phyloP scores from a whole-genome alignment of 192 early-diverging fungal species.

The Rhizophagus sp. region DNA sequence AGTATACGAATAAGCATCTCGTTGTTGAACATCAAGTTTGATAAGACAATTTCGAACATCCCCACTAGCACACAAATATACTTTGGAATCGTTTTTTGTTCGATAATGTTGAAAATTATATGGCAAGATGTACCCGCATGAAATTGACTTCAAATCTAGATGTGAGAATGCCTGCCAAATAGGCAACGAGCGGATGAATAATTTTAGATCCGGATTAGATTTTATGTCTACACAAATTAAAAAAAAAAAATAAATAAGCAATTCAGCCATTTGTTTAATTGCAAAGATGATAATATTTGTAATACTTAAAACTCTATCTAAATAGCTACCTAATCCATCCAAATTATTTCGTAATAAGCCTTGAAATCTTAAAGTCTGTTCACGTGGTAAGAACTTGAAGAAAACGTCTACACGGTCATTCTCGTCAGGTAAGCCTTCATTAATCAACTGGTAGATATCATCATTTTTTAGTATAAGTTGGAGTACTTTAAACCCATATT shows the following conservation, averaged over 20 bases:
- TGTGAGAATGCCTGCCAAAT: neutral
- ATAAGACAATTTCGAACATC: neutral
- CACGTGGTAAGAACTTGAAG: neutral
- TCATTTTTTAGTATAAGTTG: constrained; percentile 7
- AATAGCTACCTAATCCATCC: neutral
- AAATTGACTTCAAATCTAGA: neutral
- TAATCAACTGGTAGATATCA: neutral
- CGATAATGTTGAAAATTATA: neutral
- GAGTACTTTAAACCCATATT: constrained; percentile 3
- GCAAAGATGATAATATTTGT: neutral
- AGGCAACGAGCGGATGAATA: neutral
- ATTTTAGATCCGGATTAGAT: neutral
- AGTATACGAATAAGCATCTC: neutral
- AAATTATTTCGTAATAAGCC: neutral
- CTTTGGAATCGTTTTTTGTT: neutral
- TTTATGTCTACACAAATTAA: no score
- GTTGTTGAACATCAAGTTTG: neutral
- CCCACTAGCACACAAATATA: neutral
- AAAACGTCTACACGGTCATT: neutral
- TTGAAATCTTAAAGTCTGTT: neutral
- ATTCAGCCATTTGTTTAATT: neutral
- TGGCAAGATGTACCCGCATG: neutral
- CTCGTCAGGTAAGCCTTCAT: no score
- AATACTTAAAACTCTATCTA: no score
- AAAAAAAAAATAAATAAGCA: neutral